A percentile compares a stretch with the other conserved stretches of the same genome.
Evolutionary conservation across 345 rosid species (phyloP).

Genomic region (Populus tremula): DNA sequence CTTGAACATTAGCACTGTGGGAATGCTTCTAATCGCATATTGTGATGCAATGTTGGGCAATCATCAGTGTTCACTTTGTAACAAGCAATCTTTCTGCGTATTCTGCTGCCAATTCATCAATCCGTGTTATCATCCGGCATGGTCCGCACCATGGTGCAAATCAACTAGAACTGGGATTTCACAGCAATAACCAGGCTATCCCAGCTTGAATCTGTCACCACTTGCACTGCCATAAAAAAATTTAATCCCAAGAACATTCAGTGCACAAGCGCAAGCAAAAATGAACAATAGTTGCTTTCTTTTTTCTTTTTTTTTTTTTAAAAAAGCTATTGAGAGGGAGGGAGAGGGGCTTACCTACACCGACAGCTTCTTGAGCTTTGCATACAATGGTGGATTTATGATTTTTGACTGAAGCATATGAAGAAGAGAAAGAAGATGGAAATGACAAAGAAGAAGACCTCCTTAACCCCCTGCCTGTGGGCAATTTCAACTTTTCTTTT

Average conservation of each 20-base stretch:
- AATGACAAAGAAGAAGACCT: neutral
- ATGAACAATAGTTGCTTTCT: neutral
- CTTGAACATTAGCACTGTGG: slow-evolving; percentile 56
- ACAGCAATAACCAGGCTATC: neutral
- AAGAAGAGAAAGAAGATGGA: neutral
- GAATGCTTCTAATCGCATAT: slow-evolving; percentile 60
- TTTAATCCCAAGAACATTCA: neutral
- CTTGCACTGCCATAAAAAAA: neutral
- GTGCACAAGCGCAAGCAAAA: neutral
- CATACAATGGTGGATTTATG: neutral
- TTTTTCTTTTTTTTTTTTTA: no score
- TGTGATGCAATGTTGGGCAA: slow-evolving; percentile 45
- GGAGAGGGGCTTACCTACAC: neutral
- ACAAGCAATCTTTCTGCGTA: slow-evolving; percentile 44
- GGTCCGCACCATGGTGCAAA: neutral
- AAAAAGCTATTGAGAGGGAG: neutral
- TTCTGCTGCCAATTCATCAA: neutral
- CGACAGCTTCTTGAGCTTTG: neutral
- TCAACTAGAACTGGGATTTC: neutral
- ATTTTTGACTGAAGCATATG: neutral
- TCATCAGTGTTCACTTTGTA: slow-evolving; percentile 65
- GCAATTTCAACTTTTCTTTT: neutral
- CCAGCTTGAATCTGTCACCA: neutral
- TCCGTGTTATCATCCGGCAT: neutral
- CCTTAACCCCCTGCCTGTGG: neutral